Evolutionary conservation across 768 basidiomycete genomes (phyloP), one percentile per base, ranked within the genome.

Genomic region (Daedaleopsis nitida): DNA sequence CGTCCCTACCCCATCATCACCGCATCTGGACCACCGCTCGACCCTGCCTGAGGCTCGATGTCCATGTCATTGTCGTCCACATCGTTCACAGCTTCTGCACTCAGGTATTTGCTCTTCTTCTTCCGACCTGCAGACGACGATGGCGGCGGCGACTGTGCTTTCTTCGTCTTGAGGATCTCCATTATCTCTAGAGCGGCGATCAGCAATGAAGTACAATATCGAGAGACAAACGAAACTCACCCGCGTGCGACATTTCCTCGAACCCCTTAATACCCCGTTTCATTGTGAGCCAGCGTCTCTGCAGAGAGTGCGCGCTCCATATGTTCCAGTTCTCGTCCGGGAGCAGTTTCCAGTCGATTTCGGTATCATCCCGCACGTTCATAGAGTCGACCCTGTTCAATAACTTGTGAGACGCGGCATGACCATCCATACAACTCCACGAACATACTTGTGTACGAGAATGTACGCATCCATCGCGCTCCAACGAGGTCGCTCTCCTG

Each of bases 281-380:
- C 86, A 93, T 84, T 1, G 88, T 88, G 50, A 86, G 70, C 91
- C 91, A 94, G 52, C 90, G 86, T 42, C 90, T 82, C 65, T 92
- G 91, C 38, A 94, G 76, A 14, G 82, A 79, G 68, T 94, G 92
- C 0, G 89, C 84, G 71, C 91, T 93, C 89, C 89, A 93, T 10
- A 91, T 70, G 66, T 93, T 91, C 91, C 91, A 93, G 59, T 87
- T 79, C 16, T 83, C 69, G 70, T 94, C 92, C 1, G 84, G 76
- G 12, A 94, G 77, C 17, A 81, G 80, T 69, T 91, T 91, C 92
- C 92, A 94, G 66, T 91, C 88, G 49, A 94, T 88, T 69, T 94
- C 92, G 32, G 85, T 88, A 66, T 94, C 92, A 67, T 93, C 87
- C 47, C 81, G 80, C 55, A 93, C 88, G 59, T 86, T 81, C 50